These are phyloP conservation scores for Mortierella antarctica DNA, from an alignment of 192 early-diverging fungal genomes.

Conservation along the genomic window DNA sequence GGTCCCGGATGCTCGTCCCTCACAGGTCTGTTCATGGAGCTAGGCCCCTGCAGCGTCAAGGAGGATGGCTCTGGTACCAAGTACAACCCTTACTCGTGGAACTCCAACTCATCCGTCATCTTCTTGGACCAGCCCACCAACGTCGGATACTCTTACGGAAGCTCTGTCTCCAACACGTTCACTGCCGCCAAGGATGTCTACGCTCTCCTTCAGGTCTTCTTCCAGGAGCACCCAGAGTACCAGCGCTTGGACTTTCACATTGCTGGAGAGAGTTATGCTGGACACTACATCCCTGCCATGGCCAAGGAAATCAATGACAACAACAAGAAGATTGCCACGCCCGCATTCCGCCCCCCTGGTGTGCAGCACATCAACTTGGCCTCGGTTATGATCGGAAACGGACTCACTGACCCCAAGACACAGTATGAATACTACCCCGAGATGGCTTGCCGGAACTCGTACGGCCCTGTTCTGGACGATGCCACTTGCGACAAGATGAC, in stretches of 20 bases:
- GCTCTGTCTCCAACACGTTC: constrained; percentile 74
- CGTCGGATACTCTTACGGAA: constrained; percentile 91
- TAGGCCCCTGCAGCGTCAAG: constrained; percentile 89
- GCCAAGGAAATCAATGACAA: constrained; percentile 81
- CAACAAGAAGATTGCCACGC: constrained; percentile 69
- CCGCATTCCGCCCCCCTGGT: constrained; percentile 45
- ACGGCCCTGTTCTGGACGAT: constrained; percentile 82
- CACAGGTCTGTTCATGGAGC: constrained; percentile 84
- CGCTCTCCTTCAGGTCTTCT: constrained; percentile 93
- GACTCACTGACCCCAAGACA: constrained; percentile 85
- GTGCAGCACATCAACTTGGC: constrained; percentile 72
- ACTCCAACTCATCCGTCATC: constrained; percentile 87
- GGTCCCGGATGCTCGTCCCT: constrained; percentile 87
- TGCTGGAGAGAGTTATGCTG: constrained; percentile 89
- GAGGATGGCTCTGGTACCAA: constrained; percentile 74
- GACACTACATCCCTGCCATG: constrained; percentile 95
- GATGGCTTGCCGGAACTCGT: constrained; percentile 77
- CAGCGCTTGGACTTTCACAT: constrained; percentile 83
- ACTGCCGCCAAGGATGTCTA: constrained; percentile 90
- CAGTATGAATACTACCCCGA: constrained; percentile 92
- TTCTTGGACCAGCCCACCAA: constrained; percentile 92
- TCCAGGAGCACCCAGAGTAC: constrained; percentile 88
- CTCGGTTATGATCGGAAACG: constrained; percentile 91
- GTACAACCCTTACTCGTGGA: constrained; percentile 87
- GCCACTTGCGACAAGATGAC: constrained; percentile 82